A percentile compares a stretch with the other conserved stretches of the same genome.
phyloP scores from a whole-genome alignment of 225 moss, liverwort and hornwort genomes.

The Antitrichia curtipendula region DNA sequence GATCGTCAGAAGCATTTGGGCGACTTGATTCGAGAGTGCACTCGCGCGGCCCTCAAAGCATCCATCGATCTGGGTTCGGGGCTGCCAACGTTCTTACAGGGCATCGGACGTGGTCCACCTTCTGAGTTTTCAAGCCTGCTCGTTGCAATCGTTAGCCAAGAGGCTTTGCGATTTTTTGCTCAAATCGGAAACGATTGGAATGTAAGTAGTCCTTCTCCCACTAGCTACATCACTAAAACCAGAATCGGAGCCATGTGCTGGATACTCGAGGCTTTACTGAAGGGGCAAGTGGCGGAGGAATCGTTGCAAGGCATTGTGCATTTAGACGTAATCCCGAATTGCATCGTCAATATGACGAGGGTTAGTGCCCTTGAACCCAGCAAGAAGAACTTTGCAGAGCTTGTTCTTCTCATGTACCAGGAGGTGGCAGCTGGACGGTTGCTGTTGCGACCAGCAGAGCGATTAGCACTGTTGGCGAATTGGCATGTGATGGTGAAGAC shows the following conservation, averaged over 20 bases:
- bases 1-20: background rate
- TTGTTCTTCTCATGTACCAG: background rate
- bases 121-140: background rate
- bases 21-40: background rate
- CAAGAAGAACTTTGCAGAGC: background rate
- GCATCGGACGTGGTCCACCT: background rate
- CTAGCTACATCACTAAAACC: background rate
- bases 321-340: background rate
- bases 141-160: background rate
- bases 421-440: background rate
- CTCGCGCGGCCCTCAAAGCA: background rate
- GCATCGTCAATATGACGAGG: background rate
- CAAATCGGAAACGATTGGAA: background rate
- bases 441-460: background rate
- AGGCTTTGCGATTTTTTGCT: background rate
- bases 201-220: background rate
- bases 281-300: background rate
- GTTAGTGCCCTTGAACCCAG: too few species aligned
- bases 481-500: background rate
- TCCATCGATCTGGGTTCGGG: background rate
- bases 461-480: background rate
- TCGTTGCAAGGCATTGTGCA: background rate
- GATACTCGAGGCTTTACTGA: background rate
- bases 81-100: background rate
- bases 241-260: background rate